Conservation (phyloP, 2,329 filamentous ascomycete species). For the Cercospora sp. region DNA sequence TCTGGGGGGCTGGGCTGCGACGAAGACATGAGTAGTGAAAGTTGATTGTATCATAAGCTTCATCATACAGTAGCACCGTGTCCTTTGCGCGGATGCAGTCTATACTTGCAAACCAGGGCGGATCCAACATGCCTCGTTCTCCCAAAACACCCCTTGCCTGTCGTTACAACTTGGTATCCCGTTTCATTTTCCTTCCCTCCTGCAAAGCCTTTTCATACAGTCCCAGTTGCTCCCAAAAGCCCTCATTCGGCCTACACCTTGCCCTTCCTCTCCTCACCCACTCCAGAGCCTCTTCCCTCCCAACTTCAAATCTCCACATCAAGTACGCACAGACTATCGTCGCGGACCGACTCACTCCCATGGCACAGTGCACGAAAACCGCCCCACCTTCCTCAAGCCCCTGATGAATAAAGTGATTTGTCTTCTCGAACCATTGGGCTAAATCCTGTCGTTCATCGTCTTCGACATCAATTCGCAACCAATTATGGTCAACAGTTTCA, state of each 20-base stretch:
- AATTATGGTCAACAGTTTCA: constrained; percentile 13
- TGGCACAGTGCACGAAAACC: constrained; percentile 76
- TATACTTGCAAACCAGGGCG: not conserved
- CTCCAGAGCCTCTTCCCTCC: constrained; percentile 63
- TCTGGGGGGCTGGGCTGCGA: not conserved
- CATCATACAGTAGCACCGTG: not conserved
- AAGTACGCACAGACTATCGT: constrained; percentile 81
- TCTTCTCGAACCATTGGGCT: constrained; percentile 68
- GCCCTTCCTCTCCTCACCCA: constrained; percentile 69
- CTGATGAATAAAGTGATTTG: constrained; percentile 75
- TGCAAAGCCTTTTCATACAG: constrained; percentile 76
- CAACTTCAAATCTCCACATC: constrained; percentile 57
- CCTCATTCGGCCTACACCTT: constrained; percentile 79
- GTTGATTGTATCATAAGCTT: constrained; percentile 7
- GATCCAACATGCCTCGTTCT: not conserved
- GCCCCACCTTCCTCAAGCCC: constrained; percentile 62
- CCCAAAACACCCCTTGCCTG: not conserved
- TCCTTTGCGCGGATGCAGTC: not conserved
- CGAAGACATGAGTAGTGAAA: constrained; percentile 8
- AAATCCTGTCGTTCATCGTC: constrained; percentile 86
- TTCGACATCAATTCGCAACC: constrained; percentile 66
- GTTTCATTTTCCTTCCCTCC: constrained; percentile 26
- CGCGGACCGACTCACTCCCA: constrained; percentile 90
- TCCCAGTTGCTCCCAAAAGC: constrained; percentile 83
- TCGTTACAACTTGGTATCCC: not conserved